Evolutionary conservation across 768 basidiomycete genomes (phyloP), one percentile per base, ranked within the genome.

Genomic region (Boletus huronensis): DNA sequence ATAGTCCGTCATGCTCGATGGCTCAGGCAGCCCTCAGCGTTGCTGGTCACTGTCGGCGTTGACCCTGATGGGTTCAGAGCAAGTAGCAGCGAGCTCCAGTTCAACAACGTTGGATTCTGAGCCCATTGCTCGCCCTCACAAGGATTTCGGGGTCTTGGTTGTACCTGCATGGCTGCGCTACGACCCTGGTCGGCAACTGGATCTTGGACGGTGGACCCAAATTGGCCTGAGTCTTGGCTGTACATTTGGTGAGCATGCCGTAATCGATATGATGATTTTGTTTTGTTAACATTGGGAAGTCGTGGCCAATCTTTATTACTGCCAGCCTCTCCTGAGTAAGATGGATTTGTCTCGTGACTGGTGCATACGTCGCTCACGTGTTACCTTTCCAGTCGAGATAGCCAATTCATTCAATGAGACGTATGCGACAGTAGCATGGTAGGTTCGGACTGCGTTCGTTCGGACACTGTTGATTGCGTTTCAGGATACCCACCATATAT

Each of bases 251-350:
- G 52, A 63, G 75, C 28, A 38, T 58, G 48, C 55, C 39, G 40
- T 53, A 10, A 42, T 48, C 3, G 26, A 55, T 28, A 49, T 32
- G 52, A 54, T 52, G 28, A n/a, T 1, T 2, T 5, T 0, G 26
- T 42, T 28, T 19, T n/a, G 9, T 23, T 62, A 17, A 58, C 53
- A 7, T 19, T 2, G 7, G 5, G 14, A 48, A 70, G 70, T 60
- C 43, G 82, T 82, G 28, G 79, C 83, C 26, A 92, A 93, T 65
- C 71, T 93, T 46, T 93, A 91, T 65, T 93, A 92, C 56, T 87
- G 84, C 57, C 88, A 90, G 70, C 90, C 90, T 8, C 70, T 93
- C 55, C 72, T 92, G 10, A 87, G 89, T 83, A 63, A 63, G 78
- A 72, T 59, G 10, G 1, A 14, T 36, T 14, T 40, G 17, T 36